Base-by-base conservation (phyloP, 2,329 filamentous ascomycete species). In the Aspergillus puulaauensis region DNA sequence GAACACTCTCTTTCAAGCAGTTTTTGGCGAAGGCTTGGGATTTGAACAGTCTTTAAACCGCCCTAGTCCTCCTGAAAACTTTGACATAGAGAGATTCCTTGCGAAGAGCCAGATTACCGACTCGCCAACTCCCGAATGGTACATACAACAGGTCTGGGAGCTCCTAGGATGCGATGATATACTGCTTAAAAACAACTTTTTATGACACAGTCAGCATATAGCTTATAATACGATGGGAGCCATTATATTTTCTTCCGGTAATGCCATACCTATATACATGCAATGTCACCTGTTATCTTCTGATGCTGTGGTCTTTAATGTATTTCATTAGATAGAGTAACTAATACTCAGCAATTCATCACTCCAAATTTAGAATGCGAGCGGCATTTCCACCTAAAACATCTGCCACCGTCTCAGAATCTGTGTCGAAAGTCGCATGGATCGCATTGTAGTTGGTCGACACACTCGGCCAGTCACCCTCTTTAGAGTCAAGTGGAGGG, bases 121-220 rank as follows among this genome's bases (percentile, higher is more conserved):
- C 27, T 65, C 71, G 15, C 69, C 79, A 8, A 73, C 79, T 4
- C 64, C 76, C 3, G 78, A 83, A 15, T 85, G 82, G 81, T 86
- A 84, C 62, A 76, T 78, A 53, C 76, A 77, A 55, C 80, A 85
- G 61, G 68, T 86, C 2, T 87, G 84, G 84, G 70, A 75, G 52
- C 65, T 86, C 53, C 64, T 86, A 6, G 84, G 84, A 0, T 86
- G 84, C 83, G 82, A 86, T 50, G 57, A 86, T 50, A 57, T 74
- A 52, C 41, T 76, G 46, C 58, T 35, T 52, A 58, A 44, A 3
- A 41, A 46, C 11, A 23, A 48, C 6, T 6, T 8, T 27, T 44
- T 24, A 49, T 49, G 24, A 49, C 14, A 14, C 19, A 17, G 6
- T 6, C 39, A 33, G 17, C 23, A 8, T 33, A n/a, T n/a, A 31